Percentiles rank a stretch among this genome's conserved stretches.
Evolutionary conservation across 352 stramenopile genomes (phyloP).

Genomic region (Globisporangium ultimum): DNA sequence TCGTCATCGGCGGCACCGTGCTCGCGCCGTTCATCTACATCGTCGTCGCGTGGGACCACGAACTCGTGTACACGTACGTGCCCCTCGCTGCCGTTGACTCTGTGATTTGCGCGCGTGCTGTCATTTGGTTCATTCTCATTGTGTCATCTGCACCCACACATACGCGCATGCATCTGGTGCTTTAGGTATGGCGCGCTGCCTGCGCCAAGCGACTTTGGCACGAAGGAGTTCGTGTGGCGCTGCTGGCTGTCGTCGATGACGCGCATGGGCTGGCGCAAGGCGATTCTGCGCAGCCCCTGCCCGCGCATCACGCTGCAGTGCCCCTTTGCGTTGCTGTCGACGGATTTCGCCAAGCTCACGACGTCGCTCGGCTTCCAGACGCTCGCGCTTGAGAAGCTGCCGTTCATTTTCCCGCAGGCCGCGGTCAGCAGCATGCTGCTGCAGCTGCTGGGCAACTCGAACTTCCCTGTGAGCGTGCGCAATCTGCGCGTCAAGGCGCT

Average conservation of each 20-base stretch:
- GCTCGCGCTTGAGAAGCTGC: constrained; percentile 63
- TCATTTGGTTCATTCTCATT: too few species aligned
- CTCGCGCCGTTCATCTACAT: constrained; percentile 64
- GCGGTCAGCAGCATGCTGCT: constrained; percentile 60
- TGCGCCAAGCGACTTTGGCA: constrained; percentile 67
- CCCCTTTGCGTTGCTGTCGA: constrained; percentile 62
- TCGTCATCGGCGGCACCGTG: constrained; percentile 53
- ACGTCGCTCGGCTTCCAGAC: constrained; percentile 67
- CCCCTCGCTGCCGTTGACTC: neutral
- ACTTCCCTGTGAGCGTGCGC: constrained; percentile 63
- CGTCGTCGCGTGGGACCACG: constrained; percentile 75
- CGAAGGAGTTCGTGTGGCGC: constrained; percentile 76
- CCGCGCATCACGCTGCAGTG: constrained; percentile 75
- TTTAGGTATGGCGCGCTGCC: constrained; percentile 55
- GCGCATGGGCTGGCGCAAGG: constrained; percentile 47
- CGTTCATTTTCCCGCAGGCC: constrained; percentile 76
- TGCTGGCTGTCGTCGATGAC: constrained; percentile 63
- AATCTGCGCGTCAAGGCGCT: constrained; percentile 59
- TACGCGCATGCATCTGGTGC: neutral
- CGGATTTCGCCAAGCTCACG: constrained; percentile 80
- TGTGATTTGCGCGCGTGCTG: neutral
- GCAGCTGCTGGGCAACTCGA: constrained; percentile 78
- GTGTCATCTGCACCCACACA: neutral
- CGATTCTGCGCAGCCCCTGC: constrained; percentile 52
- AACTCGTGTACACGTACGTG: constrained; percentile 52